Conservation (phyloP, 768 basidiomycete species). For the Lactarius evosmus region DNA sequence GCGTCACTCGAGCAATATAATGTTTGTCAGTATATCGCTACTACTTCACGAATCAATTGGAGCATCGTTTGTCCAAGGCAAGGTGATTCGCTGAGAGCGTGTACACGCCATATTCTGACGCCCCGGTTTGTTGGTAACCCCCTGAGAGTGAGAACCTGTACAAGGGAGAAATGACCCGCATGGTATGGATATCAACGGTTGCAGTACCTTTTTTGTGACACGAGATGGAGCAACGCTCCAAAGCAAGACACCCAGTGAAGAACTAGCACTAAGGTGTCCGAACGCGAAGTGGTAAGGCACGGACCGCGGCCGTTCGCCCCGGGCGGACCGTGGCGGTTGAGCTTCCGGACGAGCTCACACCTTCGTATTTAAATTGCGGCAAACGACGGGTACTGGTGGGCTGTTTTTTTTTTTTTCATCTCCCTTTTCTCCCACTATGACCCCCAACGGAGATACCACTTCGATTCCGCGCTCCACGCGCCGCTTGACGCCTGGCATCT, state of each 20-base stretch:
- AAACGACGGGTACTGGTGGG: background rate
- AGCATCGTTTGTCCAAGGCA: background rate
- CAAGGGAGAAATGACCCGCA: too few relatives aligned
- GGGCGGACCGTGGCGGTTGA: conserved; percentile 1
- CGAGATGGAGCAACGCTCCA: background rate
- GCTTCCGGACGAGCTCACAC: background rate
- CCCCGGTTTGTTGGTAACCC: background rate
- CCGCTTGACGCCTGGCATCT: conserved; percentile 71
- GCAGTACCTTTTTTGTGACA: background rate
- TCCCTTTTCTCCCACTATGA: conserved; percentile 37
- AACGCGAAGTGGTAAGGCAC: background rate
- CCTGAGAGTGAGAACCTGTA: too few relatives aligned
- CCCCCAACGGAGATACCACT: conserved; percentile 35
- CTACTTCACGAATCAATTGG: background rate
- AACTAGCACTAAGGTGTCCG: too few relatives aligned
- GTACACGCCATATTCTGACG: background rate
- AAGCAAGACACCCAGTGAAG: background rate
- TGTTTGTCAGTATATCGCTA: background rate
- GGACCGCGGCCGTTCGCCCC: conserved; percentile 8
- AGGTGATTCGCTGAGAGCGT: background rate
- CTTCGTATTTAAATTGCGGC: background rate
- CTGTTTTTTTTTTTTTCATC: conserved; percentile 1
- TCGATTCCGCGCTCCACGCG: conserved; percentile 39
- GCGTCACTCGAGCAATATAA: background rate
- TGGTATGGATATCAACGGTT: too few relatives aligned